These are phyloP conservation scores for Psilocybe cyanescens DNA, from an alignment of 768 basidiomycete genomes.

Conservation along the genomic window DNA sequence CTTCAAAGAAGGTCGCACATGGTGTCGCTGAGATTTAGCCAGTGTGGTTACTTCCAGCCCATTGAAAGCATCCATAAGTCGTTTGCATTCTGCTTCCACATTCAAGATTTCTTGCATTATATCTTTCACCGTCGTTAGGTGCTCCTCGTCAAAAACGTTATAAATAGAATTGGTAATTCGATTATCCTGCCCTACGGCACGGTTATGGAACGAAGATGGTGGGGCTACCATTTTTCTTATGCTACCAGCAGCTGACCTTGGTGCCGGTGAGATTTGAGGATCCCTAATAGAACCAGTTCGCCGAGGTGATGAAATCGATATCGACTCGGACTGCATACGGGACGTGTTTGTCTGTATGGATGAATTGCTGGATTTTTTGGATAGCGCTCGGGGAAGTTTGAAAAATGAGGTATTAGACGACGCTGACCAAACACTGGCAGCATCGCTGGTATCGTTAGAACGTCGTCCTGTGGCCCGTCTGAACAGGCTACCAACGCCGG, in stretches of 20 bases:
- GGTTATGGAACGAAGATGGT: conserved; percentile 61
- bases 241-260: conserved; percentile 48
- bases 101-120: conserved; percentile 68
- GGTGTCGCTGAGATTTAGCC: conserved; percentile 47
- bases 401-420: conserved; percentile 42
- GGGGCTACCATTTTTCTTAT: conserved; percentile 52
- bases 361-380: conserved; percentile 53
- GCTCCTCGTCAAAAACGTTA: conserved; percentile 58
- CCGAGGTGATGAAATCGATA: conserved; percentile 48
- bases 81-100: conserved; percentile 72
- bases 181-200: conserved; percentile 38
- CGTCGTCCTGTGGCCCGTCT: conserved; percentile 49
- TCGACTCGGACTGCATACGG: conserved; percentile 36
- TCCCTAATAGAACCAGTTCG: conserved; percentile 34
- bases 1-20: conserved; percentile 23
- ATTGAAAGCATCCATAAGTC: conserved; percentile 79
- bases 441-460: conserved; percentile 49
- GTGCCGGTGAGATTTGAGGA: conserved; percentile 31
- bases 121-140: conserved; percentile 59
- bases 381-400: conserved; percentile 39
- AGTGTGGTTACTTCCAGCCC: conserved; percentile 75
- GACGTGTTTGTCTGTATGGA: conserved; percentile 51
- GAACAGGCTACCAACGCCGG: conserved; percentile 54
- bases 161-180: conserved; percentile 40
- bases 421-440: conserved; percentile 48